phyloP scores from a whole-genome alignment of 2,329 filamentous ascomycete species.

The Malbranchea zuffiana region DNA sequence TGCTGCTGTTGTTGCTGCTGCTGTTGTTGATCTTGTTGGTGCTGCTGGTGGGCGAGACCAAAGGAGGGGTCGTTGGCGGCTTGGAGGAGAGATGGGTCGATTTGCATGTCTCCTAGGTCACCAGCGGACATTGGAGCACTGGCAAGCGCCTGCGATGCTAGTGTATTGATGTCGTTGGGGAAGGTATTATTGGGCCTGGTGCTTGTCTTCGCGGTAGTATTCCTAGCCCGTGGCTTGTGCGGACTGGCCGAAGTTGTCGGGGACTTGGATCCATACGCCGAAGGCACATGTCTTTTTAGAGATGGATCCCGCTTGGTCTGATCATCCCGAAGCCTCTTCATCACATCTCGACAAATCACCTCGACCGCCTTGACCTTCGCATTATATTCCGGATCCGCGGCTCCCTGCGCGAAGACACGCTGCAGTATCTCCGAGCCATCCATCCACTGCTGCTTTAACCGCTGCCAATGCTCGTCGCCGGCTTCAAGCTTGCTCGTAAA shows the following conservation, averaged over 20 bases:
- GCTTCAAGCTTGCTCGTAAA: constrained; percentile 65
- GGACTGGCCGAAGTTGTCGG: too few relatives aligned
- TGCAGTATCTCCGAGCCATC: constrained; percentile 46
- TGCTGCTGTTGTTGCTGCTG: constrained; percentile 21
- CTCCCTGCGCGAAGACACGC: constrained; percentile 42
- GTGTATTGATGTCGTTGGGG: constrained; percentile 32
- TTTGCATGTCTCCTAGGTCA: constrained; percentile 46
- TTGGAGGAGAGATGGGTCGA: constrained; percentile 52
- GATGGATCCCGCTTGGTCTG: constrained; percentile 46
- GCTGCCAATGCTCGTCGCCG: constrained; percentile 59
- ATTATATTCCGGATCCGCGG: constrained; percentile 43
- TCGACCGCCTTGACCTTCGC: constrained; percentile 57
- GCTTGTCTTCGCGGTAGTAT: background rate
- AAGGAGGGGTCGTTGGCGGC: constrained; percentile 43
- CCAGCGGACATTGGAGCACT: constrained; percentile 29
- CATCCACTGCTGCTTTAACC: constrained; percentile 59
- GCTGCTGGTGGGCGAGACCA: constrained; percentile 12
- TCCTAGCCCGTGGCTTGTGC: constrained; percentile 19
- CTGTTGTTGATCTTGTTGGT: constrained; percentile 17
- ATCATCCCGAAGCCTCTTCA: constrained; percentile 64
- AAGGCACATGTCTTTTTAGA: constrained; percentile 1
- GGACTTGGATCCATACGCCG: constrained; percentile 13
- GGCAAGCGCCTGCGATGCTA: constrained; percentile 36
- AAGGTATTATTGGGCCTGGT: constrained; percentile 9
- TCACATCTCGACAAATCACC: constrained; percentile 61